Percentiles rank a stretch among this genome's conserved stretches.
phyloP scores from a whole-genome alignment of 495 filamentous ascomycete species.

The Daldinia childiae region DNA sequence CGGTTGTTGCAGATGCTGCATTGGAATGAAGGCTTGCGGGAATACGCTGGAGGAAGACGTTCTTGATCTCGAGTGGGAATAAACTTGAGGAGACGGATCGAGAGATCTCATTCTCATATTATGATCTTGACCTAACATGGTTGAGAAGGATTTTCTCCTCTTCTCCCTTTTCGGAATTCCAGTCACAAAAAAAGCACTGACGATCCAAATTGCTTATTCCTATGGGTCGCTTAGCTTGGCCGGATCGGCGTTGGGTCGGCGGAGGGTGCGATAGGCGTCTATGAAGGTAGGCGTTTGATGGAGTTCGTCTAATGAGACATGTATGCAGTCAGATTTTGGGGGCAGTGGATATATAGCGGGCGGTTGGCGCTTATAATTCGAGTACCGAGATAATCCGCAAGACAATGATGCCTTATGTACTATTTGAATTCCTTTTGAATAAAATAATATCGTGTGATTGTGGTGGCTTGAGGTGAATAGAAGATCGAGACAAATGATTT shows the following conservation, averaged over 20 bases:
- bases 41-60: constrained; percentile 70
- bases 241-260: constrained; percentile 40
- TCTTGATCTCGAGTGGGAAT: constrained; percentile 63
- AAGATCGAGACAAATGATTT: constrained; percentile 25
- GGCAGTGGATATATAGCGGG: constrained; percentile 17
- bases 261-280: constrained; percentile 33
- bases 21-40: constrained; percentile 51
- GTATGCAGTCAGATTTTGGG: constrained; percentile 24
- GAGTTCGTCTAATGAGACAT: constrained; percentile 38
- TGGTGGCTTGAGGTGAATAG: constrained; percentile 29
- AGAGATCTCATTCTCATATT: constrained; percentile 46
- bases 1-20: constrained; percentile 50
- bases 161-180: constrained; percentile 26
- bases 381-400: constrained; percentile 9
- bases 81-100: constrained; percentile 49
- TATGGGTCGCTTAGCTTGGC: constrained; percentile 34
- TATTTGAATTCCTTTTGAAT: constrained; percentile 16
- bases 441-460: constrained; percentile 31
- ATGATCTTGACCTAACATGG: constrained; percentile 46
- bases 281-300: constrained; percentile 34
- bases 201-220: constrained; percentile 38
- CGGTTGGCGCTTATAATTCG: constrained; percentile 3
- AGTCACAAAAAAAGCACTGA: constrained; percentile 29
- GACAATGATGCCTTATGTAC: constrained; percentile 16
- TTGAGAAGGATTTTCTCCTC: constrained; percentile 16